These are phyloP conservation scores for Elsinoe arachidis DNA, from an alignment of 2,329 filamentous ascomycete genomes.

Conservation along the genomic window DNA sequence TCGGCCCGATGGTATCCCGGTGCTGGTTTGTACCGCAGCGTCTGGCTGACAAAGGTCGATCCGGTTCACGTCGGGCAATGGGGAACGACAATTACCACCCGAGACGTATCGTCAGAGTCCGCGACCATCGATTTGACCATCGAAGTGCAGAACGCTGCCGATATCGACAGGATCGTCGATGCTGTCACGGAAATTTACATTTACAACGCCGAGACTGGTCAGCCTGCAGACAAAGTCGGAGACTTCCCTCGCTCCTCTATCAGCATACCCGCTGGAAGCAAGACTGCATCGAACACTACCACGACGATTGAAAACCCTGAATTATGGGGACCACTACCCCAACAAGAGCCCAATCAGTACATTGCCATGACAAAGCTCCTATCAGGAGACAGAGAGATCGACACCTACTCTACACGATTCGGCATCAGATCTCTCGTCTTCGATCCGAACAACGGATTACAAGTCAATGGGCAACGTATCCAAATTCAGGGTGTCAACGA, in stretches of 20 bases:
- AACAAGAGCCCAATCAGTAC: constrained; percentile 41
- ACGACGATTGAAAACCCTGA: constrained; percentile 31
- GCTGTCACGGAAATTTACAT: constrained; percentile 36
- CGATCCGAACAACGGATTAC: constrained; percentile 34
- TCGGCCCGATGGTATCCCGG: constrained; percentile 49
- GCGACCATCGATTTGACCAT: constrained; percentile 40
- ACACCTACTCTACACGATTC: constrained; percentile 43
- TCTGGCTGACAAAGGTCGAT: constrained; percentile 45
- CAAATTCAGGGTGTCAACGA: constrained; percentile 42
- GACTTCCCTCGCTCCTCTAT: constrained; percentile 27
- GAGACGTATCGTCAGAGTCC: constrained; percentile 35
- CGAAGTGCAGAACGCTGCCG: constrained; percentile 39
- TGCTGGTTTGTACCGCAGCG: constrained; percentile 45
- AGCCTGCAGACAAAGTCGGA: constrained; percentile 24
- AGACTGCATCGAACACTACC: constrained; percentile 30
- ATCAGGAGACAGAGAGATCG: constrained; percentile 24
- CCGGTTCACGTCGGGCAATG: constrained; percentile 41
- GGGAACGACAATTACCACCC: constrained; percentile 43
- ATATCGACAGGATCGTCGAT: constrained; percentile 26
- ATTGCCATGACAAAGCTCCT: constrained; percentile 37
- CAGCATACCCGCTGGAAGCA: constrained; percentile 27
- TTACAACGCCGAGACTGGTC: constrained; percentile 27
- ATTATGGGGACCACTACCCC: constrained; percentile 43
- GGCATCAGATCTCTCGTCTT: constrained; percentile 41
- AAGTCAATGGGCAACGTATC: constrained; percentile 40